Evolutionary conservation across 768 basidiomycete genomes (phyloP).

Genomic region (Gymnopilus dilepis): DNA sequence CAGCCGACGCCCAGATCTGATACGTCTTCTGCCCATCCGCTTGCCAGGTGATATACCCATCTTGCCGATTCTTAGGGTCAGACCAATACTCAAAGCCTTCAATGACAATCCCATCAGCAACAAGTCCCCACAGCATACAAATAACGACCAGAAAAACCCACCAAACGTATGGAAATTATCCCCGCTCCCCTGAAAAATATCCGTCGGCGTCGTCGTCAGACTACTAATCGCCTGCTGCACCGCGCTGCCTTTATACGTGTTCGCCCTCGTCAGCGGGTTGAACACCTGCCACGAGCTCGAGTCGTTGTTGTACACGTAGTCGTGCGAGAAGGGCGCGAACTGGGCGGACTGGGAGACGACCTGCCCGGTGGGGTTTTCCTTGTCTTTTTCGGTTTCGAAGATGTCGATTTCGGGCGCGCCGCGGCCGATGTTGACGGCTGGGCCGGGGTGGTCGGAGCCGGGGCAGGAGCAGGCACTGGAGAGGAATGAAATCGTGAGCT

Average conservation of each 20-base stretch:
- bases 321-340: conserved; percentile 60
- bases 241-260: conserved; percentile 55
- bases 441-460: conserved; percentile 80
- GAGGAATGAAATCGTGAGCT: not conserved
- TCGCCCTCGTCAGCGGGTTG: conserved; percentile 39
- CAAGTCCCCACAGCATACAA: not conserved
- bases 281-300: conserved; percentile 42
- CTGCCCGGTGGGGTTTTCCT: conserved; percentile 47
- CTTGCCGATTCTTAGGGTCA: conserved; percentile 54
- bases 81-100: conserved; percentile 79
- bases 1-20: conserved; percentile 58
- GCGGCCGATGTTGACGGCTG: conserved; percentile 55
- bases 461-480: conserved; percentile 77
- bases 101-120: not conserved
- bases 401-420: conserved; percentile 86
- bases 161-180: conserved; percentile 54
- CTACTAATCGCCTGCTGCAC: conserved; percentile 63
- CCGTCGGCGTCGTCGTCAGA: conserved; percentile 50
- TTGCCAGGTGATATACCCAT: conserved; percentile 80
- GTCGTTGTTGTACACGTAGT: conserved; percentile 43
- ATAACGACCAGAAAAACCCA: conserved; percentile 25
- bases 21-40: conserved; percentile 58
- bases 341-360: conserved; percentile 79
- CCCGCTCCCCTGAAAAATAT: conserved; percentile 65
- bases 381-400: conserved; percentile 76